These are phyloP conservation scores for Camptophora hylomeconis DNA, from an alignment of 2,329 filamentous ascomycete species.

Conservation along the genomic window DNA sequence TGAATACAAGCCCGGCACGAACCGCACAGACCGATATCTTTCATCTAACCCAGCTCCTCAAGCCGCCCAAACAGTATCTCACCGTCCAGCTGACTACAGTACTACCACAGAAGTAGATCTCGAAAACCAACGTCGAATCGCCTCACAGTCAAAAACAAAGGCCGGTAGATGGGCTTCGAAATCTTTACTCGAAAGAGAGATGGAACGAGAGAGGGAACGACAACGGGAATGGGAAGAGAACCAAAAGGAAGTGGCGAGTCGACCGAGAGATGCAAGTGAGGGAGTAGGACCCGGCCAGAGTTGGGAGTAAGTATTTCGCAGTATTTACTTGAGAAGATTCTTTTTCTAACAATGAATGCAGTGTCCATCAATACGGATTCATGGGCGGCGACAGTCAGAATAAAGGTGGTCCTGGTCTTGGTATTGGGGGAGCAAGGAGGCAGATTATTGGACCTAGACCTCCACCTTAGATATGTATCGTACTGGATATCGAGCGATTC, in stretches of 20 bases:
- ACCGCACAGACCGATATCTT: conserved; percentile 43
- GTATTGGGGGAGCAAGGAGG: conserved; percentile 42
- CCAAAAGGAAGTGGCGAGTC: conserved; percentile 38
- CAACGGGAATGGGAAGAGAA: conserved; percentile 53
- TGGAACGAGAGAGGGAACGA: conserved; percentile 52
- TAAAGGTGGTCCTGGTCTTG: conserved; percentile 35
- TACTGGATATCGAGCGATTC: too few relatives aligned
- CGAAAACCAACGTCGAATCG: conserved; percentile 40
- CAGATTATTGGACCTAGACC: conserved; percentile 52
- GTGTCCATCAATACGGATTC: conserved; percentile 52
- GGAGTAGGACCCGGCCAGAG: conserved; percentile 35
- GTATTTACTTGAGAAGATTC: too few relatives aligned
- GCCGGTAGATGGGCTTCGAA: conserved; percentile 50
- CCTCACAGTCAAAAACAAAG: conserved; percentile 44
- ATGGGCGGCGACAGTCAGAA: conserved; percentile 51
- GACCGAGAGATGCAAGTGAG: conserved; percentile 32
- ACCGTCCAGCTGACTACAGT: conserved; percentile 26
- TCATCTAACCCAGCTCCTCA: conserved; percentile 40
- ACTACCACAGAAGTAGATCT: conserved; percentile 42
- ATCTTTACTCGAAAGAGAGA: conserved; percentile 51
- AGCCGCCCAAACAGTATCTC: conserved; percentile 25
- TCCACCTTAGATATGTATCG: too few relatives aligned
- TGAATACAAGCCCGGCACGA: conserved; percentile 23
- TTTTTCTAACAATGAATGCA: too few relatives aligned
- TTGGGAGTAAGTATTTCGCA: too few relatives aligned